Evolutionary conservation across 2,329 filamentous ascomycete species (phyloP), one percentile per base, ranked within the genome.

Genomic region (Lasiodiplodia theobromae): DNA sequence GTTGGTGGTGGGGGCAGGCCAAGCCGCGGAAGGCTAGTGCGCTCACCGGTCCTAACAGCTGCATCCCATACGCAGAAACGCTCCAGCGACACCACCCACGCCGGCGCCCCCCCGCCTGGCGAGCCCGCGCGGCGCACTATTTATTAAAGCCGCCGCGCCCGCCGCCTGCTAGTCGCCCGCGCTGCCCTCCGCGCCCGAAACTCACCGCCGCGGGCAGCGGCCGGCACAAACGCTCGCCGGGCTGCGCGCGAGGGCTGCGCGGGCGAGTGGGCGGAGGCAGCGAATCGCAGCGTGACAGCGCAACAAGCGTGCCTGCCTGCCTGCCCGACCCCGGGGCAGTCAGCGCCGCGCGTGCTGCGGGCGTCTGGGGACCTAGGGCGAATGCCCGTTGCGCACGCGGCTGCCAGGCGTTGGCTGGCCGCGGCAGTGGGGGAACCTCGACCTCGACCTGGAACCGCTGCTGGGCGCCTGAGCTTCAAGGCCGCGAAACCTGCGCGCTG

Each of bases 401-500:
- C 44, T 47, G 44, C 44, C 44, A n/a, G 44, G 44, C 44, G 44
- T 47, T 47, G 44, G 51, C 51, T 28, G 23, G 51, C 51, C 21
- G 23, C 51, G 51, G 51, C 51, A 53, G 51, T 53, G 51, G 51
- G 51, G 51, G 51, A 25, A 21, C 51, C 12, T 18, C 44, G 44
- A n/a, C 40, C 40, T 11, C 21, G 49, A 14, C 49, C 49, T 52
- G 21, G 23, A 23, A 23, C 49, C 52, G 25, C 52, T 16, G 34
- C n/a, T 40, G 56, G 56, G 37, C 57, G 57, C 57, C 57, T 62
- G 57, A 62, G 38, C 37, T 28, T 60, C 57, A 31, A 44, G 38
- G 57, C 57, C 37, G n/a, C 56, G 21, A 60, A 23, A 14, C 38
- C 57, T 40, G 57, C 44, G 38, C 23, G 23, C 47, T 47, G 57